Evolutionary conservation across 108 stramenopile species (phyloP).

Genomic region (Stephanodiscus triporus): DNA sequence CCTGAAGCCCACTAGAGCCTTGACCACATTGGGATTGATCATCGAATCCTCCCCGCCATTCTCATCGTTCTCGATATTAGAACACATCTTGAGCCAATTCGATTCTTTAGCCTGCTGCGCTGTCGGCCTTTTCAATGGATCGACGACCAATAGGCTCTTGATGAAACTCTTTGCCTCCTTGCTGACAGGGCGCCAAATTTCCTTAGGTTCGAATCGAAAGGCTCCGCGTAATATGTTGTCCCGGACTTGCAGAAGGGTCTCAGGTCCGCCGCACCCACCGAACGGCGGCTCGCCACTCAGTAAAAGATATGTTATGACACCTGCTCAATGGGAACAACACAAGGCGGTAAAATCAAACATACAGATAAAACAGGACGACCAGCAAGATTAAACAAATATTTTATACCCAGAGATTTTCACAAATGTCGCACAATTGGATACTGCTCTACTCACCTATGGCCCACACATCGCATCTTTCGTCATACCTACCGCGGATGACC

Average conservation of each 20-base stretch:
- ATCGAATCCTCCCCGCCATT: constrained; percentile 50
- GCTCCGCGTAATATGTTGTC: constrained; percentile 70
- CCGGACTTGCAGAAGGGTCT: constrained; percentile 80
- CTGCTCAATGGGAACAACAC: neutral
- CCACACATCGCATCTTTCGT: constrained; percentile 89
- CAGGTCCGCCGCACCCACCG: constrained; percentile 84
- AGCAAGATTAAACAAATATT: too few species aligned
- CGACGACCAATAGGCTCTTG: constrained; percentile 74
- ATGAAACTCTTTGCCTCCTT: constrained; percentile 89
- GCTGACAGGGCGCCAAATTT: constrained; percentile 77
- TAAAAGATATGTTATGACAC: constrained; percentile 85
- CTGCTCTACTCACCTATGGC: constrained; percentile 51
- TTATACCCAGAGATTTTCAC: too few species aligned
- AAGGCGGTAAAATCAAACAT: neutral
- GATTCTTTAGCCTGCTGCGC: constrained; percentile 86
- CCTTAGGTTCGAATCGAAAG: constrained; percentile 76
- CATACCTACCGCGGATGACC: constrained; percentile 83
- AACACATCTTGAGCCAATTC: constrained; percentile 86
- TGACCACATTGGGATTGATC: constrained; percentile 80
- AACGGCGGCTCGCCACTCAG: constrained; percentile 87
- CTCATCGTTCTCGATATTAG: constrained; percentile 45
- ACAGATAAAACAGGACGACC: neutral
- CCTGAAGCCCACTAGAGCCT: constrained; percentile 82
- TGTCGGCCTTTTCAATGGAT: constrained; percentile 84
- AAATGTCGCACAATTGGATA: neutral